Base-by-base conservation (phyloP, 805 yeast species). In the Metschnikowia borealis region DNA sequence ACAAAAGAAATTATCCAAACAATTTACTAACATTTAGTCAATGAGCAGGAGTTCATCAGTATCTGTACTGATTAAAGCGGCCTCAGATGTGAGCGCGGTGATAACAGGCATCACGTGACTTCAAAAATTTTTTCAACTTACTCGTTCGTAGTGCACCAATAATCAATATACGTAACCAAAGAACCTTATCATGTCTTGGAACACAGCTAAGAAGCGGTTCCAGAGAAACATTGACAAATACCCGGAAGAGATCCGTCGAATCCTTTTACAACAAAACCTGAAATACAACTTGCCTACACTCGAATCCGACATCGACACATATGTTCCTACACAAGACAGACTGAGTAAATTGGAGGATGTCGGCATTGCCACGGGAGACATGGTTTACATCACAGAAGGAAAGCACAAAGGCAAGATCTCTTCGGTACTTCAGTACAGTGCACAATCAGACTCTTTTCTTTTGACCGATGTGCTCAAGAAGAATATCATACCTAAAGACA, bases 31-130 rank as follows among this genome's bases (percentile, higher is more conserved):
- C 74, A 21, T 45, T 6, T 63, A 75, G 78, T 90, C 57, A 85
- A 85, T 62, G 95, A 88, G 62, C 89, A 88, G 55, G 97, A 91
- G 69, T 90, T 91, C 63, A 87, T 89, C 53, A 87, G 87, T 51
- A 89, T 90, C 38, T 89, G 96, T 66, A 83, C 89, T 17, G 96
- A 89, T 60, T 70, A 59, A 13, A 7, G 50, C 32, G 13, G 11
- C 47, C 44, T 23, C 20, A 8, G 33, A 8, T 26, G 32, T 36
- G 34, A 39, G 43, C 43, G 43, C 43, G 43, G 39, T 35, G 46
- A 33, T 42, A 29, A 26, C 41, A 21, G 34, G 17, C 6, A 40
- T 44, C 54, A 51, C 54, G 54, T 51, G 54, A 51, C 46, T 10
- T 33, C 47, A 41, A 48, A 51, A 51, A 48, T 51, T 51, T 48